phyloP scores from a whole-genome alignment of 164 flowering plant genomes.

The Piper longum region DNA sequence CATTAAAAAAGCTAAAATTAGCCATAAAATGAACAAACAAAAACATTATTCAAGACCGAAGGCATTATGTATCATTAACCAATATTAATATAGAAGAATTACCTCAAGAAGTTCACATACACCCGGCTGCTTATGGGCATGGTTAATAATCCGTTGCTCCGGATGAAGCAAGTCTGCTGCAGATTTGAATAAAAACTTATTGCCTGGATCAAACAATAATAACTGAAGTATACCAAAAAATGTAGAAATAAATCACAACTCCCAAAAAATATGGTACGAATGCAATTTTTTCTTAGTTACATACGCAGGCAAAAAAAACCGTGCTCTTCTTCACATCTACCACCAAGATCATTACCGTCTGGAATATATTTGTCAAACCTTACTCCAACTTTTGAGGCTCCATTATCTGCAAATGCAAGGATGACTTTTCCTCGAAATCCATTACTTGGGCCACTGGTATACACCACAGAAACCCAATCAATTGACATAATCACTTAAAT shows the following conservation, averaged over 20 bases:
- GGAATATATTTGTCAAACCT: slow-evolving; percentile 69
- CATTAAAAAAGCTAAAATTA: not conserved
- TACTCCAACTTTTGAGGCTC: slow-evolving; percentile 70
- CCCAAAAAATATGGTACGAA: not conserved
- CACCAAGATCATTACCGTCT: slow-evolving; percentile 80
- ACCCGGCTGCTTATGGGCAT: slow-evolving; percentile 47
- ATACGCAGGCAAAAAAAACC: slow-evolving; percentile 85
- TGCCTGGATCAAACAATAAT: not conserved
- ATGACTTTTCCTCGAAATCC: slow-evolving; percentile 68
- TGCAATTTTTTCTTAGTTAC: not conserved
- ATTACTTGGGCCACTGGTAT: slow-evolving; percentile 54
- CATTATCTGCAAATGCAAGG: slow-evolving; percentile 68
- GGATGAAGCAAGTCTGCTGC: slow-evolving; percentile 51
- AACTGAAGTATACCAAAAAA: no score
- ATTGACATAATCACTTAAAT: not conserved
- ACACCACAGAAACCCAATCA: not conserved
- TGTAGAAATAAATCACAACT: not conserved
- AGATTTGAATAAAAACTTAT: slow-evolving; percentile 1
- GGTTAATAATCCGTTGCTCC: slow-evolving; percentile 47
- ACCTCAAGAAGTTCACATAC: slow-evolving; percentile 79
- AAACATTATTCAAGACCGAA: not conserved
- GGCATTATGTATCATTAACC: no score
- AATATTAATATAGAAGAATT: not conserved
- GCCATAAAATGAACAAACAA: not conserved
- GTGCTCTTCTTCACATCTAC: slow-evolving; percentile 66